A percentile compares a stretch with the other conserved stretches of the same genome.
Evolutionary conservation across 2,329 filamentous ascomycete genomes (phyloP).

Genomic region (Aspergillus oerlinghausenensis): DNA sequence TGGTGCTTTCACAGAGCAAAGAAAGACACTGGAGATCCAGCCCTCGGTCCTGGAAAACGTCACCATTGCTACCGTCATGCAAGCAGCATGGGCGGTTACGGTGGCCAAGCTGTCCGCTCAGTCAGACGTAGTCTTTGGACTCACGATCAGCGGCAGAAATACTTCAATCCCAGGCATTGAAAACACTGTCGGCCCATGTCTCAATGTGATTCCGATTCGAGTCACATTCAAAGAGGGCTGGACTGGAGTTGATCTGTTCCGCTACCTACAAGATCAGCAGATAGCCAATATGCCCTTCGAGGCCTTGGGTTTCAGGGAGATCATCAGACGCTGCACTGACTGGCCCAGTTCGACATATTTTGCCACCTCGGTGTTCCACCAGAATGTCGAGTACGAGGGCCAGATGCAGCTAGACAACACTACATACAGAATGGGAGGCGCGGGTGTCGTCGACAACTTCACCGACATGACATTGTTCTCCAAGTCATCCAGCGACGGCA

Average conservation of each 20-base stretch:
- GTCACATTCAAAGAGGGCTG: conserved; percentile 51
- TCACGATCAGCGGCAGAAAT: conserved; percentile 62
- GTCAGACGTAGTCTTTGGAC: conserved; percentile 60
- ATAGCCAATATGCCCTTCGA: conserved; percentile 54
- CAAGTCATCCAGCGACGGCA: conserved; percentile 28
- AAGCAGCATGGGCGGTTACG: conserved; percentile 61
- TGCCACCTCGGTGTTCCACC: conserved; percentile 38
- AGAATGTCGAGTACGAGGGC: conserved; percentile 33
- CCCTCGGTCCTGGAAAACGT: conserved; percentile 52
- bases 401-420: conserved; percentile 36
- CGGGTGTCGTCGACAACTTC: conserved; percentile 38
- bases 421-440: conserved; percentile 36
- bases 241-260: conserved; percentile 51
- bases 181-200: conserved; percentile 59
- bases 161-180: conserved; percentile 53
- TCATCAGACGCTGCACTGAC: conserved; percentile 42
- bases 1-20: conserved; percentile 33
- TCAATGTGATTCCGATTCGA: conserved; percentile 63
- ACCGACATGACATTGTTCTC: conserved; percentile 39
- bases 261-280: conserved; percentile 54
- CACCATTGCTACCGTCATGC: conserved; percentile 62
- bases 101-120: conserved; percentile 52
- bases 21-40: conserved; percentile 31
- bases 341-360: conserved; percentile 40
- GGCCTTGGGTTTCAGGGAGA: conserved; percentile 52